phyloP scores from a whole-genome alignment of 2,329 filamentous ascomycete species.

The Trichoderma gracile region DNA sequence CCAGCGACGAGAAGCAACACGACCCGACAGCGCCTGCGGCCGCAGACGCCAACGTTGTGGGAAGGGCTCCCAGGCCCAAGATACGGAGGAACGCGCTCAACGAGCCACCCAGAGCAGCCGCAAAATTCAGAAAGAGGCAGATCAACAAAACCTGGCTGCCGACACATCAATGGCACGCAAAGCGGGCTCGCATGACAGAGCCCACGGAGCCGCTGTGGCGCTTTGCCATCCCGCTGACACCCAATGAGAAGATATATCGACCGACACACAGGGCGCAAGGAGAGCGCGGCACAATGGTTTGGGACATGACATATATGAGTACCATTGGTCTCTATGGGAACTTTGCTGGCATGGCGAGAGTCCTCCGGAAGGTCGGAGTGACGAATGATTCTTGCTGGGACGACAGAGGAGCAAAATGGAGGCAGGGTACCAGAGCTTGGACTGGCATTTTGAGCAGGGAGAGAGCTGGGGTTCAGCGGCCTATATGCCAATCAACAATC shows the following conservation, averaged over 20 bases:
- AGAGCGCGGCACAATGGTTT: conserved; percentile 75
- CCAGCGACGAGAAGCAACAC: not conserved
- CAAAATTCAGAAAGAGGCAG: conserved; percentile 82
- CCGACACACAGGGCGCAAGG: conserved; percentile 79
- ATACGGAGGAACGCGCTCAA: conserved; percentile 71
- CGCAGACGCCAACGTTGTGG: conserved; percentile 28
- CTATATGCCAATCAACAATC: conserved; percentile 71
- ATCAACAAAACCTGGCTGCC: conserved; percentile 90
- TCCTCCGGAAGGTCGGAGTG: conserved; percentile 67
- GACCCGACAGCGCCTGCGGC: conserved; percentile 17
- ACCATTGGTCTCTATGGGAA: conserved; percentile 77
- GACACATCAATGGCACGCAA: conserved; percentile 91
- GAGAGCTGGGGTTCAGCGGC: conserved; percentile 48
- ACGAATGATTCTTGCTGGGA: conserved; percentile 62
- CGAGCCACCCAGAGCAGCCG: conserved; percentile 54
- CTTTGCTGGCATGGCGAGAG: conserved; percentile 61
- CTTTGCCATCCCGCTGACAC: conserved; percentile 80
- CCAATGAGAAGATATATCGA: conserved; percentile 86
- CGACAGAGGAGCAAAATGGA: conserved; percentile 69
- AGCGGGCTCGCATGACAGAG: conserved; percentile 83
- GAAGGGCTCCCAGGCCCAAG: conserved; percentile 55
- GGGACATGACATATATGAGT: conserved; percentile 94
- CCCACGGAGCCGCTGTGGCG: conserved; percentile 83
- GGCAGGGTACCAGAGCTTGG: conserved; percentile 53
- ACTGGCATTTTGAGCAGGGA: conserved; percentile 55